Base-by-base conservation (phyloP, 306 rosid genomes). In the Inga laurina region DNA sequence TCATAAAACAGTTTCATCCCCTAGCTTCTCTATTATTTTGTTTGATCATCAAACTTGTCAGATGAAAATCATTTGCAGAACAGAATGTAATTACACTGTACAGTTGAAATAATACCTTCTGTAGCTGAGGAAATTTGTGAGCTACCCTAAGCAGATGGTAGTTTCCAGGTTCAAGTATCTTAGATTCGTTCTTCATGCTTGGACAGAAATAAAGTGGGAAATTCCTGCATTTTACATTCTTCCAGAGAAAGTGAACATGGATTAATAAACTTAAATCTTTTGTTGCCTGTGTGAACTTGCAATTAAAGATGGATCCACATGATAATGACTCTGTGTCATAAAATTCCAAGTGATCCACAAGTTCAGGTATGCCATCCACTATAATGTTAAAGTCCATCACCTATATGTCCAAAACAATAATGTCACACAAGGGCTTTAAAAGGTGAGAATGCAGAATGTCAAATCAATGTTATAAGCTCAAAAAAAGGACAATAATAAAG, bases 101-200 rank as follows among this genome's bases (percentile, higher is more conserved):
- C 46, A 84, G 82, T 69, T 62, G 24, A 59, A 22, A 68, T 74
- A 22, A 22, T 88, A 90, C 97, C 94, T 90, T 95, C 62, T 78
- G 88, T 62, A 84, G 84, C 32, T 67, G 77, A 51, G 97, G 96
- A 90, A 93, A 92, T 83, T 92, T 96, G 86, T 93, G 98, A 78
- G 88, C 89, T 78, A 93, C 82, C 77, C 76, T 84, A 43, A 96
- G 89, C 81, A 96, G 87, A 86, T 92, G 88, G 89, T 89, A 96
- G 78, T 81, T 84, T 85, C 93, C 93, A 82, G 82, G 81, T 74
- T 89, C 86, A 34, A 85, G 89, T 79, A 76, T 86, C 87, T 82
- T 83, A 57, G 76, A 35, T 75, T 82, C 88, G 79, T 86, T 84
- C 86, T 79, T 86, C 34, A 44, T 39, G 76, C 83, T 78, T 52